Evolutionary conservation across 2,329 filamentous ascomycete species (phyloP), one percentile per base, ranked within the genome.

Genomic region (Colletotrichum sublineola): DNA sequence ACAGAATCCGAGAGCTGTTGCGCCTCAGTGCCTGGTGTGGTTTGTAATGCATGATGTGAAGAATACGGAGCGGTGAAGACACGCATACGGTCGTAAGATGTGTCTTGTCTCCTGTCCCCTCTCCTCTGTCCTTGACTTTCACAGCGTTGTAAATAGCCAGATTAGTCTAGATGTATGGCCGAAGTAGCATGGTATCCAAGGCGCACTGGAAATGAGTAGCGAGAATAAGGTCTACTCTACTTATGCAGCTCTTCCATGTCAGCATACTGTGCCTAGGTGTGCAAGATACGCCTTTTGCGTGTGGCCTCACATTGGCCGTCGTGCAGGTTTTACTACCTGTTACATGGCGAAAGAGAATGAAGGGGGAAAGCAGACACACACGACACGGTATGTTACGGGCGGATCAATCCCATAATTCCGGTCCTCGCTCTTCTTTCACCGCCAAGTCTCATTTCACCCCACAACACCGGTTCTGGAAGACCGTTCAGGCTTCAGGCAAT

Each of bases 231-330:
- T 63, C 50, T 20, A n/a, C 18, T 38, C 15, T 29, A 53, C 61
- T 40, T 42, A 40, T 40, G 33, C 61, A 63, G 38, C 46, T 38
- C 58, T 12, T 33, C 53, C 12, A 38, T 33, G 65, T 40, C 48
- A 46, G 56, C 56, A 63, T 55, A 24, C 36, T 56, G 46, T 60
- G 38, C 18, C 42, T 44, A 20, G 15, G 42, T 33, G 57, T 63
- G 67, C 65, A 63, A 68, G 58, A 57, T 44, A 68, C 65, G 38
- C 46, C 3, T 44, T 20, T 44, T 38, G 38, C 46, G 36, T 42
- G 62, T 58, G 20, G 46, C 36, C 46, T 61, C n/a, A 31, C 46
- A 46, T 46, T 38, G 42, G 65, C 38, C 58, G 48, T 52, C 24
- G 55, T 9, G 60, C 44, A 50, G 31, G 44, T 50, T 36, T 52